Percentiles rank a stretch among this genome's conserved stretches.
Evolutionary conservation across 1,284 basidiomycete genomes (phyloP).

Genomic region (Trichosporon ovoides): DNA sequence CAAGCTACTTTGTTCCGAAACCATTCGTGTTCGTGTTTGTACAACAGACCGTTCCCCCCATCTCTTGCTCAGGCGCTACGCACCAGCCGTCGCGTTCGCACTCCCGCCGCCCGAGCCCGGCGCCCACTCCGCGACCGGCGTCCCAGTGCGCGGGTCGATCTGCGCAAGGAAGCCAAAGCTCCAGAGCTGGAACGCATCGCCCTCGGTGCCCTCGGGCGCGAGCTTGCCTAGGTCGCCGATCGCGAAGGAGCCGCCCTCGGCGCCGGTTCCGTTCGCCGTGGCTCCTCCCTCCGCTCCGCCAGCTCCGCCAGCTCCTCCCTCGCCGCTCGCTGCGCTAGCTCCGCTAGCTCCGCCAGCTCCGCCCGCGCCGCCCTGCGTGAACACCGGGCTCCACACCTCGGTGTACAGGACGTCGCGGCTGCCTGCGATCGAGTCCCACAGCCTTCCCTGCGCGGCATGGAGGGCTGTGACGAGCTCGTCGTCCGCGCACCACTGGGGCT

Average conservation of each 20-base stretch:
- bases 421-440: constrained; percentile 51
- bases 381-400: constrained; percentile 40
- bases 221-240: constrained; percentile 42
- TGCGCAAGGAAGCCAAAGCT: constrained; percentile 46
- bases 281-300: not conserved
- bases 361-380: too few relatives aligned
- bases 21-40: too few relatives aligned
- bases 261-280: not conserved
- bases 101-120: too few relatives aligned
- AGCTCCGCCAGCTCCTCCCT: too few relatives aligned
- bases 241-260: constrained; percentile 26
- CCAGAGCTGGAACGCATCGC: constrained; percentile 50
- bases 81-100: too few relatives aligned
- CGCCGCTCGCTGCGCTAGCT: too few relatives aligned
- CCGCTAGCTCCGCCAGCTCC: too few relatives aligned
- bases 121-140: constrained; percentile 21
- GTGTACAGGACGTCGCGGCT: constrained; percentile 38
- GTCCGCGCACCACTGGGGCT: constrained; percentile 49
- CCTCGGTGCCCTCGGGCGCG: constrained; percentile 42
- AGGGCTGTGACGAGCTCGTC: constrained; percentile 37
- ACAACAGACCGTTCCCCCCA: too few relatives aligned
- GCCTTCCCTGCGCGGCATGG: constrained; percentile 42
- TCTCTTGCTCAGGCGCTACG: too few relatives aligned
- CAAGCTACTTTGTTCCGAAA: too few relatives aligned
- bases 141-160: constrained; percentile 36